These are phyloP conservation scores for Apiospora aurea DNA, from an alignment of 2,329 filamentous ascomycete species.

Conservation along the genomic window DNA sequence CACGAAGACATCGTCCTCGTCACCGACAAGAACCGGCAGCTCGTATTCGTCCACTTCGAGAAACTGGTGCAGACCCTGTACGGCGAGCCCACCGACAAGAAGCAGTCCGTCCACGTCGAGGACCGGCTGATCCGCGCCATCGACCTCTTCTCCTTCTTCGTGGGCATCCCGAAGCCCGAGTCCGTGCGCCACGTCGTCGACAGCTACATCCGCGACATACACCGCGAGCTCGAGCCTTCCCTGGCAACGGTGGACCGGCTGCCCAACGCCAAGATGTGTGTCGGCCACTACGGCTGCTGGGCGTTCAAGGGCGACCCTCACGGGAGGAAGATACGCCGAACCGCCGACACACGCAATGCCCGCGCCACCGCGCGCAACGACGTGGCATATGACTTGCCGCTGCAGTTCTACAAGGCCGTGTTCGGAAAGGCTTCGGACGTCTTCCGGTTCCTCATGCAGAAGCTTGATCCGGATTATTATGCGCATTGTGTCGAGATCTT, in stretches of 20 bases:
- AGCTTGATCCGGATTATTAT: constrained; percentile 25
- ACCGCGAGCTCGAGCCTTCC: constrained; percentile 30
- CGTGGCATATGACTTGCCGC: neutral
- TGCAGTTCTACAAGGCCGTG: neutral
- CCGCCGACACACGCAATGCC: neutral
- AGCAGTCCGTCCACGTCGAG: too few relatives aligned
- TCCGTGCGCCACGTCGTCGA: constrained; percentile 30
- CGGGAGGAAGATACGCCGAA: neutral
- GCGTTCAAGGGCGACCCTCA: constrained; percentile 17
- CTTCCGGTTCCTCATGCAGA: constrained; percentile 23
- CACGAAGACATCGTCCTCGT: too few relatives aligned
- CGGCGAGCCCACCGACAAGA: too few relatives aligned
- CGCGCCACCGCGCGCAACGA: neutral
- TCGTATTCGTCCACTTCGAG: too few relatives aligned
- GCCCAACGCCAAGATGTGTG: constrained; percentile 30
- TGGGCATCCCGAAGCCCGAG: constrained; percentile 7
- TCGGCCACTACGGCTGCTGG: constrained; percentile 31
- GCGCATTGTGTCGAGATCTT: neutral
- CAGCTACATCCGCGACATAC: constrained; percentile 26
- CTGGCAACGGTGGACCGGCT: neutral
- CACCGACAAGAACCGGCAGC: too few relatives aligned
- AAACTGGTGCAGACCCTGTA: too few relatives aligned
- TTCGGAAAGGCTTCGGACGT: constrained; percentile 25
- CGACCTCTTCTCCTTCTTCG: too few relatives aligned
- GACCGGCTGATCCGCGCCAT: too few relatives aligned